These are phyloP conservation scores for Serendipita sp. DNA, from an alignment of 768 basidiomycete species.

Conservation along the genomic window DNA sequence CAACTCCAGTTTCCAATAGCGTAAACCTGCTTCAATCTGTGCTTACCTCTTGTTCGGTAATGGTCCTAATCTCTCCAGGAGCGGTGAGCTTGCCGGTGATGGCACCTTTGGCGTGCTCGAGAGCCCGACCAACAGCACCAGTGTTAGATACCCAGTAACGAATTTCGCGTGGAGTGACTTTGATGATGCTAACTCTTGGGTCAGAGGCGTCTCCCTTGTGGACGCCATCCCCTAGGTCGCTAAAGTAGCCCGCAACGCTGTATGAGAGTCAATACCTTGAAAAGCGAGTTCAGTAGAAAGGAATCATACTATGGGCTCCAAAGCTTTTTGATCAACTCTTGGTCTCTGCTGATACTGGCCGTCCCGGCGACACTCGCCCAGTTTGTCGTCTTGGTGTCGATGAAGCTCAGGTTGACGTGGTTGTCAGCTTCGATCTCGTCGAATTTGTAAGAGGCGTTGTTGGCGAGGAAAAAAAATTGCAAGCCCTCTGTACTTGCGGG, in stretches of 20 bases:
- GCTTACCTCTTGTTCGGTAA: slow-evolving; percentile 55
- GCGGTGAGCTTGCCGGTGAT: slow-evolving; percentile 45
- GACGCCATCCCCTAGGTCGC: slow-evolving; percentile 22
- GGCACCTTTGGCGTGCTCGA: slow-evolving; percentile 43
- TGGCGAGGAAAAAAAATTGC: slow-evolving; percentile 51
- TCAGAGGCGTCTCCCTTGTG: slow-evolving; percentile 71
- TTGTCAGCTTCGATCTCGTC: slow-evolving; percentile 60
- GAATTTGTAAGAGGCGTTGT: slow-evolving; percentile 34
- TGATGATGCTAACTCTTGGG: slow-evolving; percentile 63
- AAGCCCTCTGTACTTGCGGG: slow-evolving; percentile 27
- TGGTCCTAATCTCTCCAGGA: slow-evolving; percentile 64
- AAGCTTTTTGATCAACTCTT: slow-evolving; percentile 43
- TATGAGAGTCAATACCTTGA: neutral
- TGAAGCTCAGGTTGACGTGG: slow-evolving; percentile 70
- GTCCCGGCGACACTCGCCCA: slow-evolving; percentile 72
- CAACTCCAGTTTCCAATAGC: neutral
- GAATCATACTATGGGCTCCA: slow-evolving; percentile 33
- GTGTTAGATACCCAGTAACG: slow-evolving; percentile 64
- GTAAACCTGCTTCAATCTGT: neutral
- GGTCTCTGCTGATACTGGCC: slow-evolving; percentile 49
- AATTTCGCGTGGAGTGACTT: slow-evolving; percentile 54
- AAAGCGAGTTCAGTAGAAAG: neutral
- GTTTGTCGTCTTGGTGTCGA: slow-evolving; percentile 47
- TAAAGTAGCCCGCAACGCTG: slow-evolving; percentile 26
- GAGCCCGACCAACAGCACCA: slow-evolving; percentile 36